These are phyloP conservation scores for Prunus mongolica DNA, from an alignment of 306 rosid genomes.

Conservation along the genomic window DNA sequence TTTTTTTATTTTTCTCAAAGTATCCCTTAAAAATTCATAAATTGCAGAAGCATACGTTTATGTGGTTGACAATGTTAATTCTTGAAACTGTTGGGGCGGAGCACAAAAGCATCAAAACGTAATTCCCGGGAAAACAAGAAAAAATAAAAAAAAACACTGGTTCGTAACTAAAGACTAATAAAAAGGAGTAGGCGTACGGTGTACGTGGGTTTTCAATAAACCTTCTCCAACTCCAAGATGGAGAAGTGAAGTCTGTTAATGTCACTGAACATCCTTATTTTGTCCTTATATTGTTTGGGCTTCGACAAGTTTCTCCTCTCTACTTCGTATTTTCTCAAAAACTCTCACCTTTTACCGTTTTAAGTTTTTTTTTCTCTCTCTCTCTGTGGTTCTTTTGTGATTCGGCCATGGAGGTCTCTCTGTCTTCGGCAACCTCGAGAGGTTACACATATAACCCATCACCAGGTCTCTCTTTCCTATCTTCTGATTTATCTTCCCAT, in stretches of 20 bases:
- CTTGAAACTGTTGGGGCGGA: too few relatives aligned
- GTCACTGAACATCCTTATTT: background rate
- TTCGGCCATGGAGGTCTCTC: conserved; percentile 50
- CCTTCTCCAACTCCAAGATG: background rate
- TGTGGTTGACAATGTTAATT: too few relatives aligned
- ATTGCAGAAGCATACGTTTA: too few relatives aligned
- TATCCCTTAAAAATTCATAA: too few relatives aligned
- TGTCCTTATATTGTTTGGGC: background rate
- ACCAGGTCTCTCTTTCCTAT: conserved; percentile 17
- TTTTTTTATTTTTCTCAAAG: too few relatives aligned
- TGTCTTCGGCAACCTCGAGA: conserved; percentile 43
- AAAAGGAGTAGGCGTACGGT: too few relatives aligned
- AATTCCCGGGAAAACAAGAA: too few relatives aligned
- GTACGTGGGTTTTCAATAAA: too few relatives aligned
- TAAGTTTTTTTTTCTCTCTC: background rate
- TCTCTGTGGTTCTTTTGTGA: background rate
- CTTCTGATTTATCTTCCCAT: background rate
- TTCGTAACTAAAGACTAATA: too few relatives aligned
- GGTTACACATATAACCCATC: conserved; percentile 12
- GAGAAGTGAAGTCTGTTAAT: background rate
- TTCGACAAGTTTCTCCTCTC: background rate
- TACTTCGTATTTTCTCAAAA: background rate
- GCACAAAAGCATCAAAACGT: too few relatives aligned
- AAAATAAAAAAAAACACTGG: too few relatives aligned
- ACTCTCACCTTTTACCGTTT: background rate